Base-by-base conservation (phyloP, 106 monocot species). In the Xerophyta viscosa region DNA sequence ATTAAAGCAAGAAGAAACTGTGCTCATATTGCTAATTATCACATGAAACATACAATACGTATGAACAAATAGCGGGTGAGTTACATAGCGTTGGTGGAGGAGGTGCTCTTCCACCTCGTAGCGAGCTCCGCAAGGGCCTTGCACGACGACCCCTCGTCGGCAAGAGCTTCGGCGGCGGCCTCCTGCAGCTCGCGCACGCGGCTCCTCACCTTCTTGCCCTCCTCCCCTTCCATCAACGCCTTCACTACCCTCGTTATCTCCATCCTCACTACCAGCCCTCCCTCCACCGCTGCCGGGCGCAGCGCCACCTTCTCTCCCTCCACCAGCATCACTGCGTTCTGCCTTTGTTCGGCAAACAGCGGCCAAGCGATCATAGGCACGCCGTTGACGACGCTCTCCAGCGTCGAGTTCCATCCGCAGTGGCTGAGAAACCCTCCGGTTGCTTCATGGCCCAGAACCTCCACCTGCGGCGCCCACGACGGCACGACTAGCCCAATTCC, bases 281-380 rank as follows among this genome's bases (percentile, higher is more conserved):
- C 63, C 12, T 47, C 57, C 6, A 50, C 68, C 2, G 20, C 29
- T 23, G 10, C 27, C 3, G 58, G 37, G 50, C 63, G 21, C 17
- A 75, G 30, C 11, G 72, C 78, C 0, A 69, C 36, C 64, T 29
- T 27, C 10, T 29, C 54, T 3, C 1, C 59, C 36, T 72, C 68
- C 24, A 14, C 64, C 8, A 79, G 60, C 59, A 72, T 55, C 26
- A 68, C 64, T 4, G 78, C 64, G 37, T 79, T 79, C 64, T 48
- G 50, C 31, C 22, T 22, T 68, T 79, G 72, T 59, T 79, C 78
- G 3, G 72, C 78, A 47, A 59, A 72, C 4, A 79, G 48, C 31
- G 78, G 78, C 78, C 72, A 79, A 3, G 50, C 73, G 41, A 79
- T 63, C 72, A 79, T 54, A 0, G 78, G 68, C 52, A 79, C 51